Conservation (phyloP, 2,329 filamentous ascomycete genomes). For the Periconia sp. region DNA sequence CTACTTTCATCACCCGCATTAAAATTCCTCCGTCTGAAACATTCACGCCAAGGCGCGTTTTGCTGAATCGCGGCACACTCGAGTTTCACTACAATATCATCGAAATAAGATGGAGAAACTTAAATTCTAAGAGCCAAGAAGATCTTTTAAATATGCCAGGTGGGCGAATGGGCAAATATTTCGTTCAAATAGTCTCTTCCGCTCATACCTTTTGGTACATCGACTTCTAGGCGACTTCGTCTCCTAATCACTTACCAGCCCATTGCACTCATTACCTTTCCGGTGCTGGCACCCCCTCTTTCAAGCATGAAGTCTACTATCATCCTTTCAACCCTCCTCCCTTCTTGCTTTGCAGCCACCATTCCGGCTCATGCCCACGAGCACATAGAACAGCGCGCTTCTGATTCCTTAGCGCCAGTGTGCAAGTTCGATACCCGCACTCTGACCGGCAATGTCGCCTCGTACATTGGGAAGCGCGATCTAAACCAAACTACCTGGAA, state of each 20-base stretch:
- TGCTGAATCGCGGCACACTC: neutral
- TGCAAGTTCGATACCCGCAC: constrained; percentile 23
- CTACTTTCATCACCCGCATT: too few species aligned
- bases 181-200: constrained; percentile 1
- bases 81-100: constrained; percentile 8
- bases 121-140: constrained; percentile 9
- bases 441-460: constrained; percentile 13
- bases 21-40: constrained; percentile 8
- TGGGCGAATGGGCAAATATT: neutral
- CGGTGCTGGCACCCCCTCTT: constrained; percentile 13
- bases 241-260: constrained; percentile 6
- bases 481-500: constrained; percentile 27
- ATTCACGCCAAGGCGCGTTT: constrained; percentile 5
- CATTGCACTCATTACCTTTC: neutral
- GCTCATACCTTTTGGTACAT: neutral
- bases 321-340: constrained; percentile 22
- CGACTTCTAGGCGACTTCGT: neutral
- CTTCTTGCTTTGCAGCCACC: constrained; percentile 15
- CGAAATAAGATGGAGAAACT: constrained; percentile 10
- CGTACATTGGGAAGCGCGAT: constrained; percentile 27
- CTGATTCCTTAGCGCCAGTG: constrained; percentile 20
- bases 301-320: constrained; percentile 25
- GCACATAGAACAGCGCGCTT: too few species aligned
- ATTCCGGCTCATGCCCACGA: too few species aligned
- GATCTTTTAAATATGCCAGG: neutral